Evolutionary conservation across 148 eudicot species (phyloP).

Genomic region (Fagopyrum tataricum): DNA sequence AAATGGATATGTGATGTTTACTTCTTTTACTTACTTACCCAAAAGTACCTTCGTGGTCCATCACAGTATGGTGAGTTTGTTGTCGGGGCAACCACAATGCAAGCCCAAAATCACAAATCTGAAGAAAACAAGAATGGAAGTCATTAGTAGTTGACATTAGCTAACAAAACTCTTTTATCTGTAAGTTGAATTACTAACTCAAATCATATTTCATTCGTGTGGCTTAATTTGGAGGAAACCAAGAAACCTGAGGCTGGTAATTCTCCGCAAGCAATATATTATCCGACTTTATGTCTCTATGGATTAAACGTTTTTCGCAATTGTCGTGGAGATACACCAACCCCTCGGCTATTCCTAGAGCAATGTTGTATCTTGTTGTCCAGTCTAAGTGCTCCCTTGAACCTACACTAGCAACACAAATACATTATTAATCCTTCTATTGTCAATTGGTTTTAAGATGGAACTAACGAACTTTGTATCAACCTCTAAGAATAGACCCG

Average conservation of each 20-base stretch:
- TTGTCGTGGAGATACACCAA: slow-evolving; percentile 73
- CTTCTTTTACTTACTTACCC: slow-evolving; percentile 39
- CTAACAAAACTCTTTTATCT: background rate
- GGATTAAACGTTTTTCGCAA: slow-evolving; percentile 81
- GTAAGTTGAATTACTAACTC: slow-evolving; percentile 7
- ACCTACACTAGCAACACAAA: slow-evolving; percentile 23
- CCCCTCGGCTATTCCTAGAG: slow-evolving; percentile 76
- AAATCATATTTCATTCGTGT: slow-evolving; percentile 13
- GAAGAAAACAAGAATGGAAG: slow-evolving; percentile 1
- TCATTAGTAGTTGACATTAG: background rate
- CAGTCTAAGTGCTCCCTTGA: slow-evolving; percentile 51
- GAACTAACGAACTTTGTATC: too few relatives aligned
- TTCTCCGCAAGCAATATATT: slow-evolving; percentile 73
- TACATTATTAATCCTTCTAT: background rate
- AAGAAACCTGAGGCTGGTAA: slow-evolving; percentile 72
- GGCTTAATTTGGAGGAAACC: slow-evolving; percentile 11
- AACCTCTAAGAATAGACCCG: slow-evolving; percentile 61
- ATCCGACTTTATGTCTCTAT: slow-evolving; percentile 89
- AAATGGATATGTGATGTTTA: background rate
- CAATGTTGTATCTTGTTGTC: slow-evolving; percentile 60
- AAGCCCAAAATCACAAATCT: slow-evolving; percentile 95
- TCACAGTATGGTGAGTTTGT: slow-evolving; percentile 60
- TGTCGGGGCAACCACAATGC: slow-evolving; percentile 87
- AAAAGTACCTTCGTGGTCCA: slow-evolving; percentile 87
- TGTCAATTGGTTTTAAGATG: too few relatives aligned